Evolutionary conservation across 23 red algal genomes (phyloP).

Genomic region (Agarophyton chilense): DNA sequence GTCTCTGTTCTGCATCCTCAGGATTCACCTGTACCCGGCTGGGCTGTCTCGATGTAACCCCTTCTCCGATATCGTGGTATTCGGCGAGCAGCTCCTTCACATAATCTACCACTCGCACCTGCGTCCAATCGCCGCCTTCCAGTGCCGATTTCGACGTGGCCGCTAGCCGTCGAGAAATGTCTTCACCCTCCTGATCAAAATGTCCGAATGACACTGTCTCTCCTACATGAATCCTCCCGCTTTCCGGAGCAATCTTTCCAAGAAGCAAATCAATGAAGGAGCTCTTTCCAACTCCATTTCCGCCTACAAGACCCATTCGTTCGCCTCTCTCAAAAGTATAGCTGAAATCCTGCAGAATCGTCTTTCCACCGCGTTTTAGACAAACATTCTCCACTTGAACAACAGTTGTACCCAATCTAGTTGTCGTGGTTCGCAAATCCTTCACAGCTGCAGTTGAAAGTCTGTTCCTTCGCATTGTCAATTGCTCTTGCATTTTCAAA

Average conservation of each 20-base stretch:
- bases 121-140: background rate
- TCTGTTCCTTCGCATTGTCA: conserved; percentile 21
- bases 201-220: conserved; percentile 83
- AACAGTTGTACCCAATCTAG: conserved; percentile 61
- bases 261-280: conserved; percentile 56
- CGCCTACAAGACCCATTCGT: conserved; percentile 83
- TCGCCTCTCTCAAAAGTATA: conserved; percentile 86
- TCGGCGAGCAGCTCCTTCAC: conserved; percentile 50
- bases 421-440: conserved; percentile 18
- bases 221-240: conserved; percentile 61
- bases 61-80: background rate
- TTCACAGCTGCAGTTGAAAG: conserved; percentile 16
- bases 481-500: conserved; percentile 45
- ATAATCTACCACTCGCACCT: conserved; percentile 73
- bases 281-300: conserved; percentile 88
- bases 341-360: conserved; percentile 57
- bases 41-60: background rate
- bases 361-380: conserved; percentile 36
- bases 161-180: conserved; percentile 33
- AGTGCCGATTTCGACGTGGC: conserved; percentile 4
- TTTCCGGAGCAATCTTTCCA: conserved; percentile 49
- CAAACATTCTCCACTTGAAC: conserved; percentile 48
- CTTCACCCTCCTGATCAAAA: conserved; percentile 79
- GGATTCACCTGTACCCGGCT: background rate
- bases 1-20: conserved; percentile 17